Base-by-base conservation (phyloP, 139 green algal genomes). In the Auxenochlorella pyrenoidosa region DNA sequence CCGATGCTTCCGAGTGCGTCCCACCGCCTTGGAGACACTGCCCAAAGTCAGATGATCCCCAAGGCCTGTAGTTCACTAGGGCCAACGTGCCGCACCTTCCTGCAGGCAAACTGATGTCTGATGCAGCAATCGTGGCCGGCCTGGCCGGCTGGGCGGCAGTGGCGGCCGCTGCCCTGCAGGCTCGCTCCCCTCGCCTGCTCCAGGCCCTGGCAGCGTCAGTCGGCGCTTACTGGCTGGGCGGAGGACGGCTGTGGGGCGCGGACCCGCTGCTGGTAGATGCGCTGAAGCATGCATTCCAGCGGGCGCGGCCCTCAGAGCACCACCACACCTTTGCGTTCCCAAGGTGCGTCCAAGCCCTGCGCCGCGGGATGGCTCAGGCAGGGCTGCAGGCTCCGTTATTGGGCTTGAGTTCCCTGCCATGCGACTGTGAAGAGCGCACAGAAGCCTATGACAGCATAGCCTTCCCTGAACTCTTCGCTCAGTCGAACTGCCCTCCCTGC, bases 241-340 rank as follows among this genome's bases (percentile, higher is more conserved):
- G 86, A 5, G 86, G 86, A 16, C 30, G 36, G 24, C 81, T 89
- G 32, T 78, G 73, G 80, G 63, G 85, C 47, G 47, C 60, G 0
- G 86, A 89, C 41, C 79, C 86, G 10, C 8, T 24, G 41, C 38
- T 86, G 12, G 86, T 89, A 30, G 70, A 41, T n/a, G 34, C 58
- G 12, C 38, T 90, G 32, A 90, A 90, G 84, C 16, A 90, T 0
- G 43, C 34, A 8, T 91, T 91, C 43, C 59, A 82, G 3, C 58
- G 89, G 13, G 54, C 54, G 12, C 59, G 75, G 24, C 65, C 82
- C 5, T 87, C 89, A 36, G 78, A 85, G 24, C 51, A 82, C 34
- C 68, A 87, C 6, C 73, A 86, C 77, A 91, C 89, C 18, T 92
- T 78, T 59, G n/a, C 86, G 19, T 92, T 92, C 72, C 89, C 89